Conservation (phyloP, 371 early-diverging fungal species). For the Rhizopus arrhizus region DNA sequence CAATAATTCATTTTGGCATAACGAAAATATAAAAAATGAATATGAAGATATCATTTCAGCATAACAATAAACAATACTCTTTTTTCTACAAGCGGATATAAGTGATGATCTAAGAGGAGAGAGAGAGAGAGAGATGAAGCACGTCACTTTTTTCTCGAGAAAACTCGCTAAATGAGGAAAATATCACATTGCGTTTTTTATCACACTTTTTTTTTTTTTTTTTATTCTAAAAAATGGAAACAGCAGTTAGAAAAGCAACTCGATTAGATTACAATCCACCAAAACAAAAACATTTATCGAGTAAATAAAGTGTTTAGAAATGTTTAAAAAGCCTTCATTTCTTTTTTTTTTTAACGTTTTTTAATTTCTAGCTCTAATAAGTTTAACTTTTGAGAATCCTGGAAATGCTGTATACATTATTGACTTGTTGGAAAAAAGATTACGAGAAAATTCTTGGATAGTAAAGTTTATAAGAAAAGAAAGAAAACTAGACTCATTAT, state of each 20-base stretch:
- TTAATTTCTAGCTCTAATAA: constrained; percentile 47
- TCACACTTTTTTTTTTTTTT: constrained; percentile 10
- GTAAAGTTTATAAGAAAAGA: constrained; percentile 51
- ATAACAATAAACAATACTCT: background rate
- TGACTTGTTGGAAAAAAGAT: constrained; percentile 56
- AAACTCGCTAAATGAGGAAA: background rate
- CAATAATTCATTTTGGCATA: constrained; percentile 8
- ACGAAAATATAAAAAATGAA: background rate
- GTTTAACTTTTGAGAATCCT: constrained; percentile 49
- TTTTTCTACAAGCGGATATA: background rate
- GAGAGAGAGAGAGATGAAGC: background rate
- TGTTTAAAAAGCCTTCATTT: constrained; percentile 30
- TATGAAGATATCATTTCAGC: constrained; percentile 1
- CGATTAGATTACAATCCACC: constrained; percentile 75
- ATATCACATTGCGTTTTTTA: background rate
- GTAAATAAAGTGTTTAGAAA: constrained; percentile 43
- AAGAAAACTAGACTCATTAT: constrained; percentile 8
- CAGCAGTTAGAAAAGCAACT: constrained; percentile 78
- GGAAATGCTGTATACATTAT: constrained; percentile 65
- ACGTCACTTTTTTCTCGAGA: constrained; percentile 3
- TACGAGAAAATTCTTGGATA: constrained; percentile 81
- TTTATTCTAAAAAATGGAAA: constrained; percentile 58
- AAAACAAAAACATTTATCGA: constrained; percentile 84
- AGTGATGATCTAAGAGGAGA: background rate
- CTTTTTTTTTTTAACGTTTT: background rate